These are phyloP conservation scores for Umbilicus rupestris DNA, from an alignment of 164 flowering plant species.

Conservation along the genomic window DNA sequence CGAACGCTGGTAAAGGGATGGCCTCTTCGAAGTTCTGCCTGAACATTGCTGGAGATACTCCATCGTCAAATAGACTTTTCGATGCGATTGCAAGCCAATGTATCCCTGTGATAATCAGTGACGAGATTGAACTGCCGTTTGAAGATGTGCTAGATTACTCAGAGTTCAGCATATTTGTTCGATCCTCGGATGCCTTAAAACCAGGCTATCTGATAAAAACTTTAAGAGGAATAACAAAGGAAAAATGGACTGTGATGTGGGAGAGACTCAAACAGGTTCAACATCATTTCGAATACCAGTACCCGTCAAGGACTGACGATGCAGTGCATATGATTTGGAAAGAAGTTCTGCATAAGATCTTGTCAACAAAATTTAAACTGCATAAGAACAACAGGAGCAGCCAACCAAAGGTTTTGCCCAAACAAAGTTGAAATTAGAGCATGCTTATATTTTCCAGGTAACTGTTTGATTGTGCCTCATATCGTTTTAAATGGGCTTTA, in stretches of 20 bases:
- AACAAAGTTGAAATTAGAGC: not conserved
- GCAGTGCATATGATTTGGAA: constrained; percentile 90
- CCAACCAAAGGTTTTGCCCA: not conserved
- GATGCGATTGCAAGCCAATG: constrained; percentile 88
- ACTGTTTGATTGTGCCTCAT: not conserved
- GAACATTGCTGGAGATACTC: constrained; percentile 87
- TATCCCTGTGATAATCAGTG: constrained; percentile 84
- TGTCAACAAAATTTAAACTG: constrained; percentile 19
- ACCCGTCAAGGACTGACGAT: constrained; percentile 67
- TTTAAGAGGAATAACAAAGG: constrained; percentile 46
- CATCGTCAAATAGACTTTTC: constrained; percentile 86
- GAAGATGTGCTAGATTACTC: constrained; percentile 86
- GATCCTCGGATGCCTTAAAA: constrained; percentile 54
- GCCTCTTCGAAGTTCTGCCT: constrained; percentile 80
- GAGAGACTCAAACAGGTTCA: constrained; percentile 49
- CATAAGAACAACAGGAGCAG: constrained; percentile 34
- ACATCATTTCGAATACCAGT: constrained; percentile 61
- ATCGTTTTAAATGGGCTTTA: not conserved
- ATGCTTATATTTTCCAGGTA: not conserved
- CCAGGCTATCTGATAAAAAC: constrained; percentile 52
- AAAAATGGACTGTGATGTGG: constrained; percentile 79
- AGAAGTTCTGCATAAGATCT: constrained; percentile 43
- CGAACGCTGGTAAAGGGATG: constrained; percentile 67
- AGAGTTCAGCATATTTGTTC: constrained; percentile 63
- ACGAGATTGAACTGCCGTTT: constrained; percentile 86